Evolutionary conservation across 2,329 filamentous ascomycete species (phyloP).

Genomic region (Fusarium marasasianum): DNA sequence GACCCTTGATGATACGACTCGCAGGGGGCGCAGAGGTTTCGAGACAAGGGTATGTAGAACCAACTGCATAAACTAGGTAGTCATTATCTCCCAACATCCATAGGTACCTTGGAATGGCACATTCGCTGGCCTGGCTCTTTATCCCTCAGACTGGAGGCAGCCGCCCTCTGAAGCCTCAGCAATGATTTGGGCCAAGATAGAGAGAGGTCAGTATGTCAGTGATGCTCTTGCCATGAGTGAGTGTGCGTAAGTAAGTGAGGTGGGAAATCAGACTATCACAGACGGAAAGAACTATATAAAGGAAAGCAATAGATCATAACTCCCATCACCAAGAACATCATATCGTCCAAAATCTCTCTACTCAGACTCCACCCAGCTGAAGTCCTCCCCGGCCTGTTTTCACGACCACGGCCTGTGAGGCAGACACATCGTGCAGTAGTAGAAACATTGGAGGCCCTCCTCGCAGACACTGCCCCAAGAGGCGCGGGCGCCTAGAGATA

Average conservation of each 20-base stretch:
- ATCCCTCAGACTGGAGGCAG: neutral
- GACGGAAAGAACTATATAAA: neutral
- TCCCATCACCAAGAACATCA: neutral
- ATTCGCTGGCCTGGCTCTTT: neutral
- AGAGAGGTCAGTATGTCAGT: neutral
- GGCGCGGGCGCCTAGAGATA: slow-evolving; percentile 28
- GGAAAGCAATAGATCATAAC: neutral
- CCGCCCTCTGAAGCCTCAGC: neutral
- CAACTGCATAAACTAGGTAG: slow-evolving; percentile 9
- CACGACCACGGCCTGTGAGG: slow-evolving; percentile 7
- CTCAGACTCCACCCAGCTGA: slow-evolving; percentile 21
- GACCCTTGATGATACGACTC: slow-evolving; percentile 1
- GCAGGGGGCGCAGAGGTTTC: slow-evolving; percentile 27
- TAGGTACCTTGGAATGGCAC: neutral
- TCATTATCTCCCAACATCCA: neutral
- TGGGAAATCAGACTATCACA: slow-evolving; percentile 1
- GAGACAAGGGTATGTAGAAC: slow-evolving; percentile 15
- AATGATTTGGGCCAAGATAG: neutral
- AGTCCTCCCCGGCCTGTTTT: slow-evolving; percentile 15
- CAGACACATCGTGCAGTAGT: neutral
- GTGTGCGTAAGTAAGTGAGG: neutral
- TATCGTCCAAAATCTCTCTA: neutral
- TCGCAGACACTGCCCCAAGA: neutral
- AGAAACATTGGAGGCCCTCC: slow-evolving; percentile 12
- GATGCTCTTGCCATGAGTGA: neutral